Evolutionary conservation across 129 eudicot genomes (phyloP), one percentile per base, ranked within the genome.

Genomic region (Gnaphalium uliginosum): DNA sequence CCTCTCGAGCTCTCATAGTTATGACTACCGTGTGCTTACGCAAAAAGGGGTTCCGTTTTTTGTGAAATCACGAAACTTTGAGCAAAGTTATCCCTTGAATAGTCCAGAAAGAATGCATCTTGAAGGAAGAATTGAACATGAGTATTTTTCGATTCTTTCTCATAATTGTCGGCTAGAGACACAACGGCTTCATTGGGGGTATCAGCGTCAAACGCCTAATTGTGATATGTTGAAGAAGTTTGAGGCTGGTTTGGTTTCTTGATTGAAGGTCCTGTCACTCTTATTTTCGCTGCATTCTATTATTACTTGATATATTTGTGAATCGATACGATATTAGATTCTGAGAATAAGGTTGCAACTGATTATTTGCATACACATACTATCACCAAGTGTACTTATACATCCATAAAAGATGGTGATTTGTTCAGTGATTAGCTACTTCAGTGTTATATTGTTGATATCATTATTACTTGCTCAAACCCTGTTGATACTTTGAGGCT

Each of bases 131-230:
- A 82, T 91, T 24, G 97, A 91, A 74, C 76, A 80, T 71, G 97
- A 91, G 6, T 91, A 88, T 73, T 51, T 83, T 5, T 65, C 86
- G 0, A 76, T 82, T 57, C 77, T 91, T 64, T 75, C 86, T 26
- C 86, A 91, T 27, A 91, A 86, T 66, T 91, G 97, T 58, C 82
- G 93, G 87, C 29, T 85, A 66, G 95, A 88, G 75, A 41, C 63
- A 58, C 92, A 91, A 73, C 92, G 86, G 56, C 81, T 86, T 74
- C 82, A 82, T 3, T 91, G 91, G 91, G 97, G 97, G 25, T 81
- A 81, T 53, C 81, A 79, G 19, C 87, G 78, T 4, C 71, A 72
- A 21, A 89, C 87, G 30, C 97, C 97, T 54, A 78, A 79, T 69
- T 91, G 97, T 72, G 91, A 85, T 26, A 35, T 43, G 65, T 63